phyloP scores from a whole-genome alignment of 2,329 filamentous ascomycete species.

The Trichophyton rubrum region DNA sequence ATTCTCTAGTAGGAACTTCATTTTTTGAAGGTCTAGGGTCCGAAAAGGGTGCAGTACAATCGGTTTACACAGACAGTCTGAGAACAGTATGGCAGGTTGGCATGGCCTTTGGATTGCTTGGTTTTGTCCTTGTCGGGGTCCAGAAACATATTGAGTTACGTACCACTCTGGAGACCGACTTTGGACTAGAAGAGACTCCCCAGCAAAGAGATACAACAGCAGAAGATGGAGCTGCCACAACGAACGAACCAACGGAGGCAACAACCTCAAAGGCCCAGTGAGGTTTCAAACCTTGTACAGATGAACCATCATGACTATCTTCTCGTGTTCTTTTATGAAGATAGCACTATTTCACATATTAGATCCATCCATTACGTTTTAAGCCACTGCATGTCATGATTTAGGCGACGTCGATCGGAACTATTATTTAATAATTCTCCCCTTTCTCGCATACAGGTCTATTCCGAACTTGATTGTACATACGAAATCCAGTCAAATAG shows the following conservation, averaged over 20 bases:
- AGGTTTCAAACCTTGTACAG: neutral
- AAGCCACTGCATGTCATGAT: neutral
- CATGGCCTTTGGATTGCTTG: conserved; percentile 7
- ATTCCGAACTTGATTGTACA: too few relatives aligned
- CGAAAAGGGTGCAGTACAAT: neutral
- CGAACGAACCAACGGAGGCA: neutral
- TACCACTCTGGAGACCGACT: conserved; percentile 10
- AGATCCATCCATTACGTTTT: neutral
- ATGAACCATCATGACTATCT: neutral
- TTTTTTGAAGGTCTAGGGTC: neutral
- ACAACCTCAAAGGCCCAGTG: neutral
- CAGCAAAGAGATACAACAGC: neutral
- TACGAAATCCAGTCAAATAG: too few relatives aligned
- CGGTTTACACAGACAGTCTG: conserved; percentile 5
- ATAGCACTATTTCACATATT: neutral
- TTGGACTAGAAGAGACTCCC: neutral
- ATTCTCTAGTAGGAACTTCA: neutral
- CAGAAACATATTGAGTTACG: conserved; percentile 6
- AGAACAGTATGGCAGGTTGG: conserved; percentile 2
- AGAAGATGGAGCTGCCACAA: neutral
- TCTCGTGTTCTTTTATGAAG: neutral
- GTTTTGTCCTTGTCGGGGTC: conserved; percentile 5
- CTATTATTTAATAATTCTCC: neutral
- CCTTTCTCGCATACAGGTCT: too few relatives aligned
- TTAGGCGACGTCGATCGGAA: neutral